Evolutionary conservation across 164 flowering plant genomes (phyloP), one percentile per base, ranked within the genome.

Genomic region (Piper longum): DNA sequence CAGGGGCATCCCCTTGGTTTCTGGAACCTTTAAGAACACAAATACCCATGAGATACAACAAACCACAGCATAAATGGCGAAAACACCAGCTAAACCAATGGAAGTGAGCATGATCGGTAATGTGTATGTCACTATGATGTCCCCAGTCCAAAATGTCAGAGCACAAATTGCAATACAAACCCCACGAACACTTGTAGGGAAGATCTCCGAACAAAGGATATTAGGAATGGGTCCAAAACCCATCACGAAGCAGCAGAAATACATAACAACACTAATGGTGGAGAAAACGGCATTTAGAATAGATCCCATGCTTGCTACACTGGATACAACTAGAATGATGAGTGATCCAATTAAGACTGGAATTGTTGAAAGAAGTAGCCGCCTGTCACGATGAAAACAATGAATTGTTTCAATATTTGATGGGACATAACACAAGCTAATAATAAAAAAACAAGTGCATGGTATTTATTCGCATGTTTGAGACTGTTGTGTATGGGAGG

Each of bases 1-100:
- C 8, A 92, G 82, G 17, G 98, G 98, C 96, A 93, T 93, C 56
- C 97, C 97, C 70, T 93, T 90, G 5, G 98, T 93, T 74, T 93
- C 98, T 0, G 98, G 98, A 45, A 93, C 91, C 77, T 87, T 93
- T 64, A 86, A 58, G 80, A 61, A 93, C 56, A 93, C 89, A 70
- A 93, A 93, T 6, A 88, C 77, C 84, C 80, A 90, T 0, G 97
- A 75, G 17, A 93, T 74, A 60, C 73, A 51, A 66, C 98, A 89
- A 3, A 88, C 84, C 1, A 76, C 76, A 0, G 95, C 92, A 41
- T 88, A 93, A 62, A 93, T 78, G 13, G 82, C 85, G 64, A 90
- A 93, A 41, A 90, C 83, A 19, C 98, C 98, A 14, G 80, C 83
- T 2, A 93, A 81, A n/a, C 98, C 97, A 18, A 93, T 76, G 4